These are phyloP conservation scores for Lupinus albus DNA, from an alignment of 306 rosid species.

Conservation along the genomic window DNA sequence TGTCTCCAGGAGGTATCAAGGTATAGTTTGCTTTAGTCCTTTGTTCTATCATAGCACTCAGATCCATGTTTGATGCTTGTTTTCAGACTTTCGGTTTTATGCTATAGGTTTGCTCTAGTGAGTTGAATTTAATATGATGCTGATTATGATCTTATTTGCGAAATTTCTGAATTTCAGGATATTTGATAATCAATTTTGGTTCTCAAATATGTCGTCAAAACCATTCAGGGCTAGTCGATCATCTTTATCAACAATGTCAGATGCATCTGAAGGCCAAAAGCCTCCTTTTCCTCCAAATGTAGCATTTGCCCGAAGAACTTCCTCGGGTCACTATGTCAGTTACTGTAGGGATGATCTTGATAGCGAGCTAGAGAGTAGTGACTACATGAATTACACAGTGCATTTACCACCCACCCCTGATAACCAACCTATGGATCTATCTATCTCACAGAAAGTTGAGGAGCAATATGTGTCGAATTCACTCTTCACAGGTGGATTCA, in stretches of 20 bases:
- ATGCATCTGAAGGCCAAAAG: conserved; percentile 55
- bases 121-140: conserved; percentile 7
- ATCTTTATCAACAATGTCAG: conserved; percentile 64
- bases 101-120: neutral
- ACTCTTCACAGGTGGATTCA: conserved; percentile 86
- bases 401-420: conserved; percentile 89
- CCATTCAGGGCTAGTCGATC: conserved; percentile 62
- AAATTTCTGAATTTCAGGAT: conserved; percentile 43
- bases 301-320: conserved; percentile 79
- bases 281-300: conserved; percentile 74
- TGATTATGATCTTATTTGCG: neutral
- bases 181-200: conserved; percentile 29
- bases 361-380: conserved; percentile 77
- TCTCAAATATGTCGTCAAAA: conserved; percentile 43
- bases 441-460: conserved; percentile 86
- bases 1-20: neutral
- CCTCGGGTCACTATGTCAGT: conserved; percentile 80
- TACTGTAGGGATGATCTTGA: conserved; percentile 94
- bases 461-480: conserved; percentile 89
- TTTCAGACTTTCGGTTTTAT: conserved; percentile 19
- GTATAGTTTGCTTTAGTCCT: neutral
- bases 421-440: conserved; percentile 88
- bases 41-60: neutral
- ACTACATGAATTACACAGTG: conserved; percentile 73
- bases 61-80: too few relatives aligned